Base-by-base conservation (phyloP, 371 early-diverging fungal species). In the Funneliformis caledonium region DNA sequence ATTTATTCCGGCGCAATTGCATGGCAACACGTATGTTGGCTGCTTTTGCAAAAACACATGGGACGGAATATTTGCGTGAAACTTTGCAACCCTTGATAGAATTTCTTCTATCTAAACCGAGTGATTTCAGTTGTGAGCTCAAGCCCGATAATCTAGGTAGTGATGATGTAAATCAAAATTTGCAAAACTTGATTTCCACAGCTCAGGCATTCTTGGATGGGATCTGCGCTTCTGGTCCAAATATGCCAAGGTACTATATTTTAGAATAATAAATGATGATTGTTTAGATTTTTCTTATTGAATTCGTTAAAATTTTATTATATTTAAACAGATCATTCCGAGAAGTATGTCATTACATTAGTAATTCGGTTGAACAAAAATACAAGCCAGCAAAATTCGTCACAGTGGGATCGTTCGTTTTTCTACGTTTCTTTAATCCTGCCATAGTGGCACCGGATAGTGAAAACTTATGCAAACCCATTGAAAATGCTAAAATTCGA, bases 381-480 rank as follows among this genome's bases (percentile, higher is more conserved):
- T 98, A 97, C 86, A 97, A 96, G 0, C 96, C 95, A 67, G 93
- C 97, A 5, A 92, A 89, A 67, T 90, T 91, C 65, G 93, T 93
- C 0, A 97, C 97, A 42, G 96, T 98, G 0, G 97, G 98, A 77
- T 96, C 96, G 0, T 97, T 97, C 81, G 90, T 98, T 79, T 98
- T 98, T 83, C 85, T 98, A 81, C 93, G 99, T 6, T 97, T 98
- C 91, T 90, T 98, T 80, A 97, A 97, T 81, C 99, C 98, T 0
- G 97, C 96, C 2, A 96, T 98, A 82, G 97, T 97, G 6, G 91
- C 96, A 0, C 98, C 99, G 5, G 93, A 93, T 81, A 86, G 87
- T 0, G 91, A 92, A 78, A 90, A 89, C 3, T 76, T 92, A 42
- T 78, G 90, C 42, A 88, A 90, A 45, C 85, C 87, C 2, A 73